These are phyloP conservation scores for Pseudonectria buxi DNA, from an alignment of 2,329 filamentous ascomycete genomes.

Conservation along the genomic window DNA sequence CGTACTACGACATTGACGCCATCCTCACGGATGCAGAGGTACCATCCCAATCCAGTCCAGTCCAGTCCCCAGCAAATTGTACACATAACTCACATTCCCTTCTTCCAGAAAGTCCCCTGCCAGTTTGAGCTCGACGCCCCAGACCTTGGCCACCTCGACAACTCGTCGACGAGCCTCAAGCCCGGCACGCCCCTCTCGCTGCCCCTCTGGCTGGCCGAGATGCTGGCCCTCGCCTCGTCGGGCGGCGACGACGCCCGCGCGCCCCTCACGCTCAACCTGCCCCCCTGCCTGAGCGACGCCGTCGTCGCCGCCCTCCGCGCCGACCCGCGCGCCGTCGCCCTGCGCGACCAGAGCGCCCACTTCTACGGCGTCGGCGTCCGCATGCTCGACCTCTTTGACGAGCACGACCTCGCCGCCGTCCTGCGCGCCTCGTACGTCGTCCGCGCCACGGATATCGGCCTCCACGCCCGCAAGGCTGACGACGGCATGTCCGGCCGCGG, in stretches of 20 bases:
- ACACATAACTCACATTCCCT: constrained; percentile 5
- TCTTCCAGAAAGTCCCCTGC: constrained; percentile 78
- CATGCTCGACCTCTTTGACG: constrained; percentile 86
- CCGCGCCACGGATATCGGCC: constrained; percentile 72
- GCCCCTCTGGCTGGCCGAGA: constrained; percentile 90
- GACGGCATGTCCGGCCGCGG: constrained; percentile 50
- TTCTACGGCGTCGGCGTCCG: constrained; percentile 82
- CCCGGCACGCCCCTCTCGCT: constrained; percentile 72
- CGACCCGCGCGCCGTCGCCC: constrained; percentile 75
- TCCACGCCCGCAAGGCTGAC: constrained; percentile 82
- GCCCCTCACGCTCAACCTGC: constrained; percentile 75
- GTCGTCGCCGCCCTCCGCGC: constrained; percentile 88
- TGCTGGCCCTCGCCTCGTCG: constrained; percentile 67
- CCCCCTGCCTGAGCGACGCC: constrained; percentile 65
- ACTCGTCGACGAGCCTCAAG: constrained; percentile 71
- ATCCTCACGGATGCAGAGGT: constrained; percentile 82
- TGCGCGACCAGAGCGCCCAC: constrained; percentile 76
- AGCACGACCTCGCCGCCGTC: constrained; percentile 67
- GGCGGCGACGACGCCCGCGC: constrained; percentile 40
- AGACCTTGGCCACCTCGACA: constrained; percentile 82
- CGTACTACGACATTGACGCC: constrained; percentile 78
- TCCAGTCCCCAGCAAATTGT: too few species aligned
- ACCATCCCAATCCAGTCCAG: too few species aligned
- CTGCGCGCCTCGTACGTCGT: constrained; percentile 72
- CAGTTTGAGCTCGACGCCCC: constrained; percentile 88